These are phyloP conservation scores for Erodium texanum DNA, from an alignment of 441 rosid genomes.

Conservation along the genomic window DNA sequence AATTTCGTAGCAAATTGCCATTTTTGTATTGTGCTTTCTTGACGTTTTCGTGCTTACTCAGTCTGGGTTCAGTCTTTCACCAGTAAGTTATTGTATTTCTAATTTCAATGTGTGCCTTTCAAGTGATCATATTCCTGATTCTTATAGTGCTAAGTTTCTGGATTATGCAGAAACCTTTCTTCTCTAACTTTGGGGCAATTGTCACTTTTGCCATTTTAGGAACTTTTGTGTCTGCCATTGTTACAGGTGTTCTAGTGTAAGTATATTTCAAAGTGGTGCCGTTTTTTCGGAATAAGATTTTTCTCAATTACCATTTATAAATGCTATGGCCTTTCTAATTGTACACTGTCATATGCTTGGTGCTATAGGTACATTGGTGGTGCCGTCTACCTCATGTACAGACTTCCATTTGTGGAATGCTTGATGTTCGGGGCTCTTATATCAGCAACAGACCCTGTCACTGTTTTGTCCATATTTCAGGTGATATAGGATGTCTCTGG, in stretches of 20 bases:
- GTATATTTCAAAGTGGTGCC: conserved; percentile 21
- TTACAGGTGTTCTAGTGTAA: conserved; percentile 84
- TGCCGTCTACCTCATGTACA: conserved; percentile 64
- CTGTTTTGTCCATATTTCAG: conserved; percentile 96
- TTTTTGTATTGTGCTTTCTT: conserved; percentile 31
- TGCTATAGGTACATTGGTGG: conserved; percentile 82
- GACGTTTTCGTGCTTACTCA: conserved; percentile 49
- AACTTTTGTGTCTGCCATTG: conserved; percentile 74
- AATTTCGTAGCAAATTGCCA: conserved; percentile 2
- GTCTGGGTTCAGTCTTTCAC: conserved; percentile 87
- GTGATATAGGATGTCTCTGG: conserved; percentile 23
- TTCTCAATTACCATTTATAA: not conserved
- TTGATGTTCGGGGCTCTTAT: conserved; percentile 96
- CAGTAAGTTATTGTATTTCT: conserved; percentile 45
- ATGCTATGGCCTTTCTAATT: conserved; percentile 2
- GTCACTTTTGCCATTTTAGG: conserved; percentile 86
- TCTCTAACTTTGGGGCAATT: conserved; percentile 94
- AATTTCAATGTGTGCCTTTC: not conserved
- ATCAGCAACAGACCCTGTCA: conserved; percentile 99
- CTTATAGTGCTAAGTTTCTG: not conserved
- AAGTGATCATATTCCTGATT: not conserved
- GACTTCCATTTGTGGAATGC: conserved; percentile 86
- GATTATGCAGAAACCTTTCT: conserved; percentile 78
- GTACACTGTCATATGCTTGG: conserved; percentile 12
- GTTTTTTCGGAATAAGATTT: not conserved